These are phyloP conservation scores for Paecilomyces variotii DNA, from an alignment of 2,329 filamentous ascomycete genomes.

Conservation along the genomic window DNA sequence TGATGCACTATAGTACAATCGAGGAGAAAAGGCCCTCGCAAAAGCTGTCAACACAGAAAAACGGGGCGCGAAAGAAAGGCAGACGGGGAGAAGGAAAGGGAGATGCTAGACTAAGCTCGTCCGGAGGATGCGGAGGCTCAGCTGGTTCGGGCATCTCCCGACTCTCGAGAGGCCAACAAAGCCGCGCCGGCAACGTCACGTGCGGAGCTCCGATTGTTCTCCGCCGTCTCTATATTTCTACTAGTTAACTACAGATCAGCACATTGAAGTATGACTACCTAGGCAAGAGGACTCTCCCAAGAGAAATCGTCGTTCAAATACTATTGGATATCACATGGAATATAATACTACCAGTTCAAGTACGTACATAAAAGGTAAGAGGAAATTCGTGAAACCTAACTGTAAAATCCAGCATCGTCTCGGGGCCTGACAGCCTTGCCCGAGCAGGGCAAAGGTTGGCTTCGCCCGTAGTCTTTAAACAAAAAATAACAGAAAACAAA, in stretches of 20 bases:
- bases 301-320: not conserved
- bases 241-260: too few species aligned
- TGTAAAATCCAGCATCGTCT: not conserved
- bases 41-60: conserved; percentile 8
- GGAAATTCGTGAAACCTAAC: not conserved
- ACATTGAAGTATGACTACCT: too few species aligned
- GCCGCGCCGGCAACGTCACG: not conserved
- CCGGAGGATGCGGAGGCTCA: not conserved
- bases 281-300: not conserved
- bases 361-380: not conserved
- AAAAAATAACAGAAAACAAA: not conserved
- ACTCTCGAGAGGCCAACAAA: not conserved
- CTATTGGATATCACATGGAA: conserved; percentile 5
- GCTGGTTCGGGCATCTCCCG: conserved; percentile 1
- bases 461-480: not conserved
- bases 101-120: not conserved
- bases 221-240: not conserved
- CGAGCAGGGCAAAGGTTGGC: not conserved
- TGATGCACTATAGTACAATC: not conserved
- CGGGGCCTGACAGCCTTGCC: conserved; percentile 4
- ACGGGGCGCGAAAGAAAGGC: conserved; percentile 8
- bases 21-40: not conserved
- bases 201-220: not conserved
- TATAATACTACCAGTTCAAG: conserved; percentile 1
- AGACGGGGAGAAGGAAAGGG: not conserved